Evolutionary conservation across 2,329 filamentous ascomycete genomes (phyloP).

Genomic region (Xylaria sp.): DNA sequence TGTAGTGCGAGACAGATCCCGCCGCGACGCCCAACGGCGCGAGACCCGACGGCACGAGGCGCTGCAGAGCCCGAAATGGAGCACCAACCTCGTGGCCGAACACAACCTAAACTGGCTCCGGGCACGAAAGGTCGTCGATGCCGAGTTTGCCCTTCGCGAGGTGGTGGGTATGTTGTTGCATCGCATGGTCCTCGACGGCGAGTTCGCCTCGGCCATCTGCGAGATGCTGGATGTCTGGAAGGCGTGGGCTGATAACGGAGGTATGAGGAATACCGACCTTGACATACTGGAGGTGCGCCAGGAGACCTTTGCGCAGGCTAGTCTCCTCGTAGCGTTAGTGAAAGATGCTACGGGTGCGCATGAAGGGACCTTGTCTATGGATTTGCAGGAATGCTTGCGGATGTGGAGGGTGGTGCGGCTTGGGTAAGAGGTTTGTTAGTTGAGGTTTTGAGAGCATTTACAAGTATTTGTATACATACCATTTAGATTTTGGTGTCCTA

Average conservation of each 20-base stretch:
- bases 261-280: conserved; percentile 61
- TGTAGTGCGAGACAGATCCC: conserved; percentile 54
- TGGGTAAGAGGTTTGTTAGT: conserved; percentile 49
- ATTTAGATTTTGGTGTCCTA: background rate
- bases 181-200: conserved; percentile 62
- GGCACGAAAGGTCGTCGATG: conserved; percentile 42
- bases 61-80: conserved; percentile 65
- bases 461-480: background rate
- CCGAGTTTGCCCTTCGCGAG: conserved; percentile 51
- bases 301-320: conserved; percentile 59
- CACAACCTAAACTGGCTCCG: conserved; percentile 59
- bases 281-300: conserved; percentile 52
- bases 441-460: background rate
- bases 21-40: conserved; percentile 54
- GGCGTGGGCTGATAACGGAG: conserved; percentile 64
- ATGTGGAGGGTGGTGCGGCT: conserved; percentile 65
- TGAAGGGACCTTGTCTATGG: conserved; percentile 61
- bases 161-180: conserved; percentile 60
- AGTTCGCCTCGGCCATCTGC: conserved; percentile 55
- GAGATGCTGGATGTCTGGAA: conserved; percentile 63
- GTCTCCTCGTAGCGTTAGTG: conserved; percentile 60
- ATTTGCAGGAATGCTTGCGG: conserved; percentile 64
- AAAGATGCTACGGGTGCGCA: conserved; percentile 56
- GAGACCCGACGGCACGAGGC: conserved; percentile 61
- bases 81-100: conserved; percentile 57